Base-by-base conservation (phyloP, 371 early-diverging fungal genomes). In the Rhizopus arrhizus region DNA sequence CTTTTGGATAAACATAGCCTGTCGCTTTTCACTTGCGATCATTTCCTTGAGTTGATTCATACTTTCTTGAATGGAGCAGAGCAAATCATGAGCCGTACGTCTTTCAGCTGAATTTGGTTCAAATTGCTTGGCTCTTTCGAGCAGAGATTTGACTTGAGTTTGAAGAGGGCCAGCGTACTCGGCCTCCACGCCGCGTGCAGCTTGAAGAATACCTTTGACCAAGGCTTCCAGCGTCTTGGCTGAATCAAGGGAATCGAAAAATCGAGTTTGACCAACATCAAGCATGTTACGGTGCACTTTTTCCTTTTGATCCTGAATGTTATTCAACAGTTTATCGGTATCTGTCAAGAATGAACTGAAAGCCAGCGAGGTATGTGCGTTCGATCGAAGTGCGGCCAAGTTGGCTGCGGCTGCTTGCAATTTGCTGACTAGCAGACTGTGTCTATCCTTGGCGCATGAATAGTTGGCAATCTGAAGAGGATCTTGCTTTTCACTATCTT, bases 381-480 rank as follows among this genome's bases (percentile, higher is more conserved):
- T 65, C 5, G 67, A 65, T 12, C 51, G 60, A 16, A 77, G 56
- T 3, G 62, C 68, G 16, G 65, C 53, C 13, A 77, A n/a, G 29
- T 61, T 69, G 0, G 57, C 53, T 2, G 53, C 40, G 1, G 71
- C 61, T 5, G 63, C 43, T 6, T 64, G 59, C 0, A 68, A 65
- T 29, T 71, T 60, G 31, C 56, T 66, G 10, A 58, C 50, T 9
- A 78, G 50, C 4, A 54, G 13, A 0, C 49, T 32, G 53, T 72
- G 70, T 40, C 79, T 58, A 38, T 78, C 79, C 0, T 72, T 64
- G 13, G 75, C 75, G 60, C 79, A 75, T 0, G 79, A 68, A 31
- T 78, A 75, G 35, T 78, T 78, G 35, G 79, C 79, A 0, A 69
- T 78, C 31, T 78, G 70, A 9, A 78, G 47, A 6, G 78, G 71